Evolutionary conservation across 306 rosid genomes (phyloP).

Genomic region (Pyrus betulifolia): DNA sequence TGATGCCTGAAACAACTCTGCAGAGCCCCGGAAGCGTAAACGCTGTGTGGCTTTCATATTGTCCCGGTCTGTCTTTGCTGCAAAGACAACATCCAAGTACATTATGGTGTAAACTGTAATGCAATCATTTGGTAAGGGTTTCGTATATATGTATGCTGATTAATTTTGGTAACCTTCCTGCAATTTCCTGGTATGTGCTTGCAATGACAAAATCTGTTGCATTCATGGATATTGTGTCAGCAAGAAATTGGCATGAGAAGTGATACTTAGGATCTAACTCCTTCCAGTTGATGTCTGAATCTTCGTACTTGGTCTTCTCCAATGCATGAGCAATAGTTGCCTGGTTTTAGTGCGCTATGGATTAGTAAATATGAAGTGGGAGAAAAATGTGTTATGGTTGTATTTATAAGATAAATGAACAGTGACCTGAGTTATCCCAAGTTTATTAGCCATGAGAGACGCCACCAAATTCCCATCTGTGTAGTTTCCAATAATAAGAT

Average conservation of each 20-base stretch:
- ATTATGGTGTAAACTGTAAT: not conserved
- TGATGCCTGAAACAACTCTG: conserved; percentile 89
- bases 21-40: conserved; percentile 91
- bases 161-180: conserved; percentile 69
- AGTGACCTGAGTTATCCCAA: conserved; percentile 74
- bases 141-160: not conserved
- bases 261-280: conserved; percentile 83
- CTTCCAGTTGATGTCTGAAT: conserved; percentile 90
- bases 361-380: conserved; percentile 7
- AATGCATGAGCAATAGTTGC: conserved; percentile 93
- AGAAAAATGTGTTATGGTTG: not conserved
- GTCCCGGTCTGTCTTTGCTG: conserved; percentile 92
- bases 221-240: conserved; percentile 84
- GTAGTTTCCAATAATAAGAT: conserved; percentile 81
- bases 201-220: conserved; percentile 88
- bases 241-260: conserved; percentile 89
- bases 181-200: conserved; percentile 91
- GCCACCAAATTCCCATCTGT: conserved; percentile 93
- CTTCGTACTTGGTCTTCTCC: conserved; percentile 88
- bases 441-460: conserved; percentile 75
- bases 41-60: conserved; percentile 80
- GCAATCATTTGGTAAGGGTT: not conserved
- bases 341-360: conserved; percentile 23
- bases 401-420: conserved; percentile 4
- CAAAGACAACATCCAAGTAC: conserved; percentile 26